Evolutionary conservation across 1,284 basidiomycete genomes (phyloP), one percentile per base, ranked within the genome.

Genomic region (Leccinum fuscescens): DNA sequence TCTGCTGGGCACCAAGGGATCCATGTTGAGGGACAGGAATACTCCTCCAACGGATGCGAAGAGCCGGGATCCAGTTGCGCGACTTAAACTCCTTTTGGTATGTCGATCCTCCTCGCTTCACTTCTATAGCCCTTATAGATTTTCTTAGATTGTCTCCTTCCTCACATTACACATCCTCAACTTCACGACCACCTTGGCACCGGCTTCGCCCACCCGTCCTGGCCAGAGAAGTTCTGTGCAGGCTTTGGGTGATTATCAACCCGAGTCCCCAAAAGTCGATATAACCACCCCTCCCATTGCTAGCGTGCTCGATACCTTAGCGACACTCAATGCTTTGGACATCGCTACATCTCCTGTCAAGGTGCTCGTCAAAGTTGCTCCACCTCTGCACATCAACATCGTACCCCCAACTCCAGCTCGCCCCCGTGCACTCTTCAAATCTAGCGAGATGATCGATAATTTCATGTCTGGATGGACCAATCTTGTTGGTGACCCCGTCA

Each of bases 391-490:
- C 66, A 74, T 93, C 63, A 80, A 81, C 31, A 80, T 83, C 57
- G 62, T 80, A 42, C 78, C 80, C 4, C 74, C 78, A 20, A 64
- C 56, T 33, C 63, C 58, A 15, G 67, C 37, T 58, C 69, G 55
- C 55, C 71, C 66, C 12, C 67, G 71, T 54, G 58, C 68, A 6
- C 61, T 65, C 53, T 71, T 66, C 48, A 64, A 63, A 56, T 74
- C 72, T 4, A 67, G 59, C 54, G 73, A 79, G 63, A 70, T 78
- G 44, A 79, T 97, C 63, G 94, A 97, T 65, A 83, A 86, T 63
- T 94, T 97, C 79, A 93, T 98, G 90, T 87, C 86, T 44, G 84
- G 86, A n/a, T 98, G 96, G 96, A 94, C 93, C 7, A 80, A 82
- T n/a, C 86, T 98, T 64, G 94, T 98, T 57, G 94, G 94, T 33